These are phyloP conservation scores for Oenanthe javanica DNA, from an alignment of 140 eudicot genomes.

Conservation along the genomic window DNA sequence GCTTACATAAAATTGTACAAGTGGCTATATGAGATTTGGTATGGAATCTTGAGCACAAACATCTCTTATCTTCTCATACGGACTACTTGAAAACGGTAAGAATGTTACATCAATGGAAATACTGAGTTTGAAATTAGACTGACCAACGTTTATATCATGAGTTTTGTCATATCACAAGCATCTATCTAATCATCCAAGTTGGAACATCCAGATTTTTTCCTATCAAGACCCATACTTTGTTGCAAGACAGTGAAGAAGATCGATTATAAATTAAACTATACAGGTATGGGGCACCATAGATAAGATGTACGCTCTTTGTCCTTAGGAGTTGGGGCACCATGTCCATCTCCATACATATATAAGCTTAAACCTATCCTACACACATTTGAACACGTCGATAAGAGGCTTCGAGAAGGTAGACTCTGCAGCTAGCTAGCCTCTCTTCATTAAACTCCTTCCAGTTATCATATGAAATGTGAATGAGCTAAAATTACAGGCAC, in stretches of 20 bases:
- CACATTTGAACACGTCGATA: conserved; percentile 23
- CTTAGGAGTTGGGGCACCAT: too few species aligned
- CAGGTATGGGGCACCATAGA: neutral
- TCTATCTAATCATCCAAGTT: too few species aligned
- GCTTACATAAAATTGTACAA: neutral
- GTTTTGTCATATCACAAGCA: too few species aligned
- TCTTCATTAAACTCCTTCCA: conserved; percentile 20
- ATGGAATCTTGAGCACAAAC: too few species aligned
- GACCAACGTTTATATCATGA: too few species aligned
- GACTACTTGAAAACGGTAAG: too few species aligned
- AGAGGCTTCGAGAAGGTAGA: conserved; percentile 3
- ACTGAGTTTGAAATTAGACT: too few species aligned
- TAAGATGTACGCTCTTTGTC: neutral
- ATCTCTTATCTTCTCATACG: too few species aligned
- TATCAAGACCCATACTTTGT: neutral
- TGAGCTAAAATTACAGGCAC: conserved; percentile 26
- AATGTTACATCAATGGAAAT: too few species aligned
- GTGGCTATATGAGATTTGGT: too few species aligned
- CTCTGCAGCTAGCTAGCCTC: conserved; percentile 10
- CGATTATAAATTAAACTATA: neutral
- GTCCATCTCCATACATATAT: conserved; percentile 35
- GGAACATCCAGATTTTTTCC: too few species aligned
- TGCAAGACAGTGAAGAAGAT: neutral
- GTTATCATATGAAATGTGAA: conserved; percentile 17
- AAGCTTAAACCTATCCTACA: conserved; percentile 27